These are phyloP conservation scores for Ceratocystis papillata DNA, from an alignment of 2,329 filamentous ascomycete genomes.

Conservation along the genomic window DNA sequence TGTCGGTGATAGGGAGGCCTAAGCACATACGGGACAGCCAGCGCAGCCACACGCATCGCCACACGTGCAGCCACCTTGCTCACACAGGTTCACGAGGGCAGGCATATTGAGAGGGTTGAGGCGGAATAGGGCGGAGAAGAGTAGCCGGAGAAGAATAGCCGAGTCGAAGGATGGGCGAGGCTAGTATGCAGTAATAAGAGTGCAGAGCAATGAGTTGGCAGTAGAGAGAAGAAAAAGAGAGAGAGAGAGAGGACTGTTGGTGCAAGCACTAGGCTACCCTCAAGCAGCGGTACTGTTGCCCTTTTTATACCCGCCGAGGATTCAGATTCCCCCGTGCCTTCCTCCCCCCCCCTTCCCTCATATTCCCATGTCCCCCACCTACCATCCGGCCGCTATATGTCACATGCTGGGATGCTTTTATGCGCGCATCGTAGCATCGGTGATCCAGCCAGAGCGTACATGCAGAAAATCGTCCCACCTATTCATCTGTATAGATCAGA, in stretches of 20 bases:
- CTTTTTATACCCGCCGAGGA: neutral
- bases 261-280: too few relatives aligned
- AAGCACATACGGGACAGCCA: slow-evolving; percentile 36
- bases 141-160: neutral
- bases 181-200: too few relatives aligned
- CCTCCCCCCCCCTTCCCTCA: neutral
- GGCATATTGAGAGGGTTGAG: slow-evolving; percentile 31
- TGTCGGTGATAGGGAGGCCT: neutral
- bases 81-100: slow-evolving; percentile 36
- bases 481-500: neutral
- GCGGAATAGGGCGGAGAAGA: neutral
- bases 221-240: neutral
- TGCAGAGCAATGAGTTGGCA: too few relatives aligned
- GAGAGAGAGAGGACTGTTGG: neutral
- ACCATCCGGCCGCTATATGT: slow-evolving; percentile 6
- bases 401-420: slow-evolving; percentile 8
- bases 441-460: neutral
- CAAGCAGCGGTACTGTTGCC: neutral
- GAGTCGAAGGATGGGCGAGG: too few relatives aligned
- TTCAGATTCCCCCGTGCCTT: neutral
- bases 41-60: slow-evolving; percentile 36
- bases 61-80: slow-evolving; percentile 35
- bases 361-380: neutral
- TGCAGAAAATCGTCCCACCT: neutral
- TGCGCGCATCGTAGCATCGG: slow-evolving; percentile 2